Evolutionary conservation across 495 filamentous ascomycete genomes (phyloP), one percentile per base, ranked within the genome.

Genomic region (Aspergillus baeticus): DNA sequence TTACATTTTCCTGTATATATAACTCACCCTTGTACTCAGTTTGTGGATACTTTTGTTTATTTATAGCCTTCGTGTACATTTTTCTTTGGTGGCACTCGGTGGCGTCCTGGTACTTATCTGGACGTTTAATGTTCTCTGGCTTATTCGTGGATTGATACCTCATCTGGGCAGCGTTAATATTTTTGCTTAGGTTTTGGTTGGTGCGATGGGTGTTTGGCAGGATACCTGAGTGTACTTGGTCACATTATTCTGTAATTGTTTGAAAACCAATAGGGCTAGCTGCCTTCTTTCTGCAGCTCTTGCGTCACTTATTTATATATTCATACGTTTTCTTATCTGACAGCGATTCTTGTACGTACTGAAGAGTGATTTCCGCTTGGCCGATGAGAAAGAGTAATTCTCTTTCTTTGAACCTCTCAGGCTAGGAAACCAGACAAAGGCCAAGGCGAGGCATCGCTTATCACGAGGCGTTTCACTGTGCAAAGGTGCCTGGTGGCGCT

Each of bases 1-100:
- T 36, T 17, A 37, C 33, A 39, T 21, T 31, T 57, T 44, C 26
- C 15, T 57, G 44, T 50, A 50, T 57, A 57, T 50, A 46, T 46
- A 23, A 6, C 22, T 22, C 15, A 22, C 18, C 22, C 56, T 21
- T 29, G 31, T 56, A 29, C 21, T 38, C 15, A 18, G 14, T 41
- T 3, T 23, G 41, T 43, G 18, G 41, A 22, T 43, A 43, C 18
- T 8, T 18, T 13, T 41, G 38, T 20, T 20, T 29, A 29, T 29
- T 8, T 4, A 20, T 22, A 22, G n/a, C 41, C 7, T 22, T 17
- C 41, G 22, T 43, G 41, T 23, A 23, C 41, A 43, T 22, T 43
- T n/a, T n/a, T n/a, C n/a, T n/a, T 43, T 18, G 18, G 18, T 17
- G 17, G 2, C n/a, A 10, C 22, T 22, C 6, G 5, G 13, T 10